These are phyloP conservation scores for Sporothrix inflata DNA, from an alignment of 2,329 filamentous ascomycete genomes.

Conservation along the genomic window DNA sequence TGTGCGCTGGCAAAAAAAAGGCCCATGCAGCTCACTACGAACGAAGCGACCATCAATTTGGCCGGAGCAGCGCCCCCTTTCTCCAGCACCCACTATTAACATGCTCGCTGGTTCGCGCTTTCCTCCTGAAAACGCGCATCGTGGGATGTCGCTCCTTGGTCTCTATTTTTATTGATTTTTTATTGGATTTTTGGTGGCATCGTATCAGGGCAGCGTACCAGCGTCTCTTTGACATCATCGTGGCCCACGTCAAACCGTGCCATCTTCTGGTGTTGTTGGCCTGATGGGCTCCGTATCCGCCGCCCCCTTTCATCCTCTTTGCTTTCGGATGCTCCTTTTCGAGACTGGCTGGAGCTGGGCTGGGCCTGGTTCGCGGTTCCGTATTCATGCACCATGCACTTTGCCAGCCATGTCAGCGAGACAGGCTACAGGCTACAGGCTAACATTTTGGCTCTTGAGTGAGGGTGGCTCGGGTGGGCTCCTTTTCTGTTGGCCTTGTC, in stretches of 20 bases:
- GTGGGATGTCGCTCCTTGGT: neutral
- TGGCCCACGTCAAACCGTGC: neutral
- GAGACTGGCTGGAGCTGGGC: neutral
- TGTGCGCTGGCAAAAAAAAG: neutral
- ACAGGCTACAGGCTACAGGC: neutral
- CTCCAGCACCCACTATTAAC: slow-evolving; percentile 8
- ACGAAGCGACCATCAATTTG: neutral
- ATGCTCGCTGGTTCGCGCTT: slow-evolving; percentile 5
- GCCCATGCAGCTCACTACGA: neutral
- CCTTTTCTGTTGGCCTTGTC: neutral
- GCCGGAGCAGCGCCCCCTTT: neutral
- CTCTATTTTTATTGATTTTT: slow-evolving; percentile 9
- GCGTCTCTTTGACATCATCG: neutral
- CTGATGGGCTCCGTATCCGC: neutral
- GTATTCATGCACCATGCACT: slow-evolving; percentile 19
- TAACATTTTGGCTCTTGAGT: neutral
- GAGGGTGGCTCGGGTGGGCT: neutral
- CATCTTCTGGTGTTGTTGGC: neutral
- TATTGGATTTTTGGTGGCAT: neutral
- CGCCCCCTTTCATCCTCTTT: neutral
- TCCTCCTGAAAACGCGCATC: neutral
- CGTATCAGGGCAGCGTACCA: neutral
- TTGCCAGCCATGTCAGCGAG: slow-evolving; percentile 17
- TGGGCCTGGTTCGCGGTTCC: slow-evolving; percentile 1
- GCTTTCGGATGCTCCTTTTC: neutral